Percentiles rank a stretch among this genome's conserved stretches.
These are phyloP conservation scores for Penstemon eatonii DNA, from an alignment of 257 asterid genomes.

Conservation along the genomic window DNA sequence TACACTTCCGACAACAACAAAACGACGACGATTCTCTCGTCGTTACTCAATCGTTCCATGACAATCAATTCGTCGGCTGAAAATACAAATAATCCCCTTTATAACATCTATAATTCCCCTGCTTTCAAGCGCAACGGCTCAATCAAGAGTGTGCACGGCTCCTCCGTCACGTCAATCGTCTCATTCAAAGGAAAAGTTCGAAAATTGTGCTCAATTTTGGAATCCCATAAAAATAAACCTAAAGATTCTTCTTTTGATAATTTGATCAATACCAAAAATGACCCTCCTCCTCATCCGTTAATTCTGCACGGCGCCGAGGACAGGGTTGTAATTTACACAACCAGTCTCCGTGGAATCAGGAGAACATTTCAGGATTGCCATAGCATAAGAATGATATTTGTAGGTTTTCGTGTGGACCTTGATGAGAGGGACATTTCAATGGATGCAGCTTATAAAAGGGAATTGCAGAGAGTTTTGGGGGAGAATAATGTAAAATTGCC, in stretches of 20 bases:
- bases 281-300: constrained; percentile 16
- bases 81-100: constrained; percentile 21
- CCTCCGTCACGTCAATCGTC: constrained; percentile 60
- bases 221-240: constrained; percentile 38
- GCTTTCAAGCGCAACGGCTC: constrained; percentile 63
- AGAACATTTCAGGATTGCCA: constrained; percentile 75
- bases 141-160: constrained; percentile 50
- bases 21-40: too few species aligned
- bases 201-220: constrained; percentile 71
- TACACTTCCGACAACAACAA: too few species aligned
- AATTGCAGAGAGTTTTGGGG: constrained; percentile 52
- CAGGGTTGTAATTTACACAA: constrained; percentile 70
- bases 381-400: constrained; percentile 59
- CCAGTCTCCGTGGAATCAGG: constrained; percentile 81
- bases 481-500: constrained; percentile 53
- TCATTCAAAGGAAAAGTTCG: constrained; percentile 73
- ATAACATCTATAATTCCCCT: constrained; percentile 37
- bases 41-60: too few species aligned
- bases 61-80: too few species aligned
- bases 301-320: constrained; percentile 71
- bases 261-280: constrained; percentile 7
- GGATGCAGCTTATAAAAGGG: constrained; percentile 62
- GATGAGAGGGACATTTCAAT: constrained; percentile 83
- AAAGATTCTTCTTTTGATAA: too few species aligned
- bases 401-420: constrained; percentile 54